Base-by-base conservation (phyloP, 192 early-diverging fungal genomes). In the Backusella australiensis region DNA sequence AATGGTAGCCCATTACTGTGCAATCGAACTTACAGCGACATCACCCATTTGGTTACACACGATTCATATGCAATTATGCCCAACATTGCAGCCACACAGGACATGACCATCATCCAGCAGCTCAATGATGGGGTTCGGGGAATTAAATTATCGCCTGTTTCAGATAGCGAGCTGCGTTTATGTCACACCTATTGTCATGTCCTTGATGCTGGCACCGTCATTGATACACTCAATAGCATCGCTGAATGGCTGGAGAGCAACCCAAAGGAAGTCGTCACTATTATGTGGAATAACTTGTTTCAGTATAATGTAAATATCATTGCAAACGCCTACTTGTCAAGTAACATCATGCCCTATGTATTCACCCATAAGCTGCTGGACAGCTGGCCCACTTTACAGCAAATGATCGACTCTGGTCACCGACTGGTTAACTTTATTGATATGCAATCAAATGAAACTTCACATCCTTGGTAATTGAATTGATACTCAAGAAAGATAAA, bases 1-100 rank as follows among this genome's bases (percentile, higher is more conserved):
- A 93, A 92, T 72, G 93, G 93, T 1, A 85, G 89, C 76, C 63
- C 84, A 3, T 84, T 82, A 46, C 86, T 95, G n/a, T 95, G 94
- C 67, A 73, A 75, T 69, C 83, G 82, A 71, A 73, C 81, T 3
- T 94, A 91, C 75, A 83, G 85, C 76, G 66, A 88, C 53, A 88
- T 95, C 36, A 84, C 92, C 0, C 91, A 86, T 36, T 76, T 89
- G 0, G 88, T 88, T 6, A 93, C 94, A 29, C 94, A 95, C 84
- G 94, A 94, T 74, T 87, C 92, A 6, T 93, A 83, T 80, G 88
- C 92, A 32, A 74, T 68, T 23, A 80, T 82, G 34, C 35, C 67
- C 9, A 83, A 87, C 32, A 82, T 88, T 8, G 85, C 85, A 23
- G 89, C 90, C 6, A 93, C 91, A 77, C 93, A 94, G 81, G 81